These are phyloP conservation scores for Corylus americana DNA, from an alignment of 306 rosid genomes.

Conservation along the genomic window DNA sequence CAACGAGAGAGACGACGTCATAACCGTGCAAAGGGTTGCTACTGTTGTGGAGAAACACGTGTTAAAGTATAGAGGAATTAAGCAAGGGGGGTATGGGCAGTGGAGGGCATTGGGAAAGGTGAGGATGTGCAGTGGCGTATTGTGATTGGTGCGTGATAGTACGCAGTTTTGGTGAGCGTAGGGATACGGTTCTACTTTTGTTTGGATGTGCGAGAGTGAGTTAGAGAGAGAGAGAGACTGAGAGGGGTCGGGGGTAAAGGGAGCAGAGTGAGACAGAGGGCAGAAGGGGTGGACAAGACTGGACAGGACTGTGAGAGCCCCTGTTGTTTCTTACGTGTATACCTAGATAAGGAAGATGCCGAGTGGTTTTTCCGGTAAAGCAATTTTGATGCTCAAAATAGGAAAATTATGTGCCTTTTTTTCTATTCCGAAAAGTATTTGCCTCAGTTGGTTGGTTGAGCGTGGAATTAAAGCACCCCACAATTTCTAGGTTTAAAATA, in stretches of 20 bases:
- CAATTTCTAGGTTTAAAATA: background rate
- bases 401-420: background rate
- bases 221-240: background rate
- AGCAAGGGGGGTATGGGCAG: too few relatives aligned
- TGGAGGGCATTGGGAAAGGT: background rate
- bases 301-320: background rate
- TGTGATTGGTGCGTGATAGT: background rate
- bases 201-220: background rate
- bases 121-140: background rate
- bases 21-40: too few relatives aligned
- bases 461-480: background rate
- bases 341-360: background rate
- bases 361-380: background rate
- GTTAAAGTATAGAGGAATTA: background rate
- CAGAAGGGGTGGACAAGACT: conserved; percentile 28
- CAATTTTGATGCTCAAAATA: background rate
- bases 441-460: too few relatives aligned
- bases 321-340: background rate
- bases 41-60: too few relatives aligned
- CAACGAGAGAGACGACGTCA: too few relatives aligned
- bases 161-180: background rate
- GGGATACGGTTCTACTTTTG: background rate
- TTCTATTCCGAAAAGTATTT: background rate
- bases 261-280: background rate
- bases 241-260: background rate